Evolutionary conservation across 2,329 filamentous ascomycete species (phyloP), one percentile per base, ranked within the genome.

Genomic region (Monilinia fructicola): DNA sequence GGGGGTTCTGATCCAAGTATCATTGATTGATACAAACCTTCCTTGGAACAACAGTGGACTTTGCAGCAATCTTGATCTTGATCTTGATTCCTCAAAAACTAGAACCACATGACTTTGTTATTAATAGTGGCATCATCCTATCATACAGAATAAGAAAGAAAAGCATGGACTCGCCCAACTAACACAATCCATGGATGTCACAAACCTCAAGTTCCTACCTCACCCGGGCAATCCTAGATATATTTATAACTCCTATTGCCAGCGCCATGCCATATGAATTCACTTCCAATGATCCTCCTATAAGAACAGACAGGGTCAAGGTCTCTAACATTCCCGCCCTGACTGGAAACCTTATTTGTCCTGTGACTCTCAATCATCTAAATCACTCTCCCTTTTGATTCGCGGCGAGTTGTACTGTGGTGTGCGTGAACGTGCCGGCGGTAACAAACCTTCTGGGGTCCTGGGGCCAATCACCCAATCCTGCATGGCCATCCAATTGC

Each of bases 381-480:
- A 38, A 14, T 50, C 58, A 14, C 58, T 50, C 58, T 61, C 58
- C 42, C 23, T 50, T n/a, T 61, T 61, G n/a, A 61, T 52, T 16
- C 58, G 28, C 38, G 58, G 31, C 16, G 58, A 61, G n/a, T 61
- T 61, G 31, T 61, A 50, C 6, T 50, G 31, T 14, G 58, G 31
- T 28, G 58, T 38, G 28, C 21, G 28, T 61, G 46, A 61, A 26
- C 31, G 31, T 40, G 58, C 4, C 35, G n/a, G 44, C 2, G 44
- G 44, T 23, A 38, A 50, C 23, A 61, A 21, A 40, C 58, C 44
- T 50, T 50, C 21, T 9, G 58, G 58, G n/a, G 58, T 52, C 46
- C 74, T 68, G 1, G 91, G 90, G 2, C 93, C 93, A n/a, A 97
- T 81, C 93, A 97, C 96, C 94, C 94, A 98, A 78, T 97, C 94